Evolutionary conservation across 1,284 basidiomycete species (phyloP).

Genomic region (Erythrobasidium hasegawianum): DNA sequence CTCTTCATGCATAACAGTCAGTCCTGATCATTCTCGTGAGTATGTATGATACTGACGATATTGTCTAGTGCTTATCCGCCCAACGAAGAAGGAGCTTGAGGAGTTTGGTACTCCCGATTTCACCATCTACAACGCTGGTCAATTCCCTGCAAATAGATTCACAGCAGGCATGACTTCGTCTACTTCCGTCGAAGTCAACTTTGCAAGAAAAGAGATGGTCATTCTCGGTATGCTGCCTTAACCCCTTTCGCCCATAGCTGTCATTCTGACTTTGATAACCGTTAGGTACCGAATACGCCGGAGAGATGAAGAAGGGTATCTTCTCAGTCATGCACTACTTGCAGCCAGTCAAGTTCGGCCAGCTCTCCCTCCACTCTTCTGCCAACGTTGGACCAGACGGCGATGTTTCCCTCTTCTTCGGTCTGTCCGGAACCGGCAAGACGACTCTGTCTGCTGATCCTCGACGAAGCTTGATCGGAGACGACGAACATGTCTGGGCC

Average conservation of each 20-base stretch:
- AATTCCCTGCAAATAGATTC: slow-evolving; percentile 99
- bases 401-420: slow-evolving; percentile 98
- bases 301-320: slow-evolving; percentile 99
- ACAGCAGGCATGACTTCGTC: slow-evolving; percentile 99
- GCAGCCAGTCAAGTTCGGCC: slow-evolving; percentile 97
- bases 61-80: slow-evolving; percentile 87
- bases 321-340: slow-evolving; percentile 99
- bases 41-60: slow-evolving; percentile 15
- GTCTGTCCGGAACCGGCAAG: slow-evolving; percentile 97
- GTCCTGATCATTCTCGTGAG: not conserved
- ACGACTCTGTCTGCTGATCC: slow-evolving; percentile 94
- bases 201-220: slow-evolving; percentile 99
- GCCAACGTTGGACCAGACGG: slow-evolving; percentile 89
- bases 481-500: slow-evolving; percentile 98
- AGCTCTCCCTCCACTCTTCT: slow-evolving; percentile 97
- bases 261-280: not conserved
- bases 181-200: slow-evolving; percentile 99
- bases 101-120: slow-evolving; percentile 98
- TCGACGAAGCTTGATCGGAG: slow-evolving; percentile 82
- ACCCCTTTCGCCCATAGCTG: not conserved
- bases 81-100: slow-evolving; percentile 87
- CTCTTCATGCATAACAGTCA: slow-evolving; percentile 83
- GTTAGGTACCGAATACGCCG: slow-evolving; percentile 72
- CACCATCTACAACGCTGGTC: slow-evolving; percentile 99
- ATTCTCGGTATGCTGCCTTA: slow-evolving; percentile 76